Conservation (phyloP, 1,284 basidiomycete species). For the Phenoliferia sp. region DNA sequence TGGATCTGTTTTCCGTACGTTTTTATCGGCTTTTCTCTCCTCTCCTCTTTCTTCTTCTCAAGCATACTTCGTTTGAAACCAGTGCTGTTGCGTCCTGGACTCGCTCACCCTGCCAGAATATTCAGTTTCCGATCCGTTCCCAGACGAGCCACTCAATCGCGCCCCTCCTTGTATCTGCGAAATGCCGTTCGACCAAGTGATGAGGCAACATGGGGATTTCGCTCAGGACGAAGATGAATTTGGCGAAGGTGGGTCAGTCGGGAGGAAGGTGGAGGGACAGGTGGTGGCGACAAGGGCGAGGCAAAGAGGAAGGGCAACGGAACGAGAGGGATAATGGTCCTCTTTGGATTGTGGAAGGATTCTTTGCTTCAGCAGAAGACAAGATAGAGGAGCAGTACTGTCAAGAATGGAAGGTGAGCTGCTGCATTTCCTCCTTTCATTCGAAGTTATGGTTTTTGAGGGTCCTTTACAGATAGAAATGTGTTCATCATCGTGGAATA, state of each 20-base stretch:
- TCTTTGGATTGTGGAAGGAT: too few species aligned
- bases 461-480: too few species aligned
- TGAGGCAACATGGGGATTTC: neutral
- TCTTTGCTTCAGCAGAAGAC: too few species aligned
- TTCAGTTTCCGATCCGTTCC: slow-evolving; percentile 24
- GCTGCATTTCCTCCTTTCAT: too few species aligned
- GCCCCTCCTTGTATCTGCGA: slow-evolving; percentile 26
- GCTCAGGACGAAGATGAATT: neutral
- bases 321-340: neutral
- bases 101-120: slow-evolving; percentile 32
- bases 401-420: too few species aligned
- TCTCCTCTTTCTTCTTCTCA: neutral
- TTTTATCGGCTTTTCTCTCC: neutral
- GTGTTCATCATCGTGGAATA: too few species aligned
- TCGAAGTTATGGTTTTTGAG: too few species aligned
- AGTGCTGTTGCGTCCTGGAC: slow-evolving; percentile 33
- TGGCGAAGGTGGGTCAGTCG: neutral
- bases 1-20: slow-evolving; percentile 26
- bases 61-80: neutral
- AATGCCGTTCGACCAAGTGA: neutral
- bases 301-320: neutral
- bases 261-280: neutral
- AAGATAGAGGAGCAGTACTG: too few species aligned
- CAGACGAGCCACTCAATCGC: slow-evolving; percentile 12
- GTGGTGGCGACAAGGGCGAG: neutral